phyloP scores from a whole-genome alignment of 768 basidiomycete genomes.

The Sistotremastrum suecicum region DNA sequence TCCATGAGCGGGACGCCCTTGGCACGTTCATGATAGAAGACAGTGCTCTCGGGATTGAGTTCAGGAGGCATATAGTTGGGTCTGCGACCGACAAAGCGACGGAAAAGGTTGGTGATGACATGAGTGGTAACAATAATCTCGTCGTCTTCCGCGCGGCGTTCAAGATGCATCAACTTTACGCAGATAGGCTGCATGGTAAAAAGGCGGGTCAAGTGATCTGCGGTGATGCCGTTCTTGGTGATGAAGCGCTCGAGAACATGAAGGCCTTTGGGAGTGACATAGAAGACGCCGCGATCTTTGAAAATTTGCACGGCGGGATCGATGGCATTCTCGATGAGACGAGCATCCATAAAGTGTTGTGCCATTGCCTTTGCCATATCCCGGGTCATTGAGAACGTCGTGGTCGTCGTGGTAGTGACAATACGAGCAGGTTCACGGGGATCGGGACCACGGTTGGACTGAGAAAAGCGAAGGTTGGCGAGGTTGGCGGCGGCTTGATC shows the following conservation, averaged over 20 bases:
- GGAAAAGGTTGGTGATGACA: constrained; percentile 89
- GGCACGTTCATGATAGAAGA: constrained; percentile 66
- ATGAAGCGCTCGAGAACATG: constrained; percentile 99
- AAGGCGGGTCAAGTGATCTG: constrained; percentile 80
- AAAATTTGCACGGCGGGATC: constrained; percentile 82
- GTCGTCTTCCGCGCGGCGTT: constrained; percentile 83
- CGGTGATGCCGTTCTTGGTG: constrained; percentile 95
- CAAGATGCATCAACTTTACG: constrained; percentile 94
- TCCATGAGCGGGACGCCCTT: constrained; percentile 64
- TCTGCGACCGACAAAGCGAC: constrained; percentile 80
- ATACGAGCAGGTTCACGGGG: constrained; percentile 96
- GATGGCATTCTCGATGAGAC: constrained; percentile 91
- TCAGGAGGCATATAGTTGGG: constrained; percentile 60
- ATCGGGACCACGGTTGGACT: constrained; percentile 96
- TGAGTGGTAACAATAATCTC: constrained; percentile 93
- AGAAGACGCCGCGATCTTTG: constrained; percentile 96
- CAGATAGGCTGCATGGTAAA: constrained; percentile 91
- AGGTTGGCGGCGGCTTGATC: constrained; percentile 93
- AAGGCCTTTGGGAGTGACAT: constrained; percentile 92
- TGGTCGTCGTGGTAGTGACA: constrained; percentile 97
- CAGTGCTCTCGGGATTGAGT: constrained; percentile 37
- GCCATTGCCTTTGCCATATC: constrained; percentile 99
- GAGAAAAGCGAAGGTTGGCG: constrained; percentile 93
- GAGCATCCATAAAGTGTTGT: constrained; percentile 99
- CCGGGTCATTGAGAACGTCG: constrained; percentile 98